These are phyloP conservation scores for Nasturtium officinale DNA, from an alignment of 345 rosid species.

Conservation along the genomic window DNA sequence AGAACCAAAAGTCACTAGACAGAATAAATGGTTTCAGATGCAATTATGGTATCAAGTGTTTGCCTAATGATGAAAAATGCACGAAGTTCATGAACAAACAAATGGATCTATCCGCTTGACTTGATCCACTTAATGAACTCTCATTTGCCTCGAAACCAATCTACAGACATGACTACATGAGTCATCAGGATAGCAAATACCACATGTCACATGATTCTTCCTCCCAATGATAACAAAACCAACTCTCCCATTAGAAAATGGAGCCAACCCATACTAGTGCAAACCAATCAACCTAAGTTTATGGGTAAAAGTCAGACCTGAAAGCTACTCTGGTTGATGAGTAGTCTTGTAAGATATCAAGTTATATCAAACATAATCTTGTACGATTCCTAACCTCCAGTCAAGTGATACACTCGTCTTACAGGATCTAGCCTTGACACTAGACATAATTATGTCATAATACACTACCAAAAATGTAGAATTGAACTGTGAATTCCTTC, in stretches of 20 bases:
- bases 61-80: slow-evolving; percentile 13
- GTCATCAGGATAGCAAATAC: not conserved
- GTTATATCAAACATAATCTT: not conserved
- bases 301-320: slow-evolving; percentile 4
- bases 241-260: not conserved
- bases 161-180: slow-evolving; percentile 2
- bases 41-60: not conserved
- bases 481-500: not conserved
- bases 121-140: not conserved
- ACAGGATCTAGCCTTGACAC: not conserved
- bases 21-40: slow-evolving; percentile 1
- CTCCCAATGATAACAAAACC: not conserved
- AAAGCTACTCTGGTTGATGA: slow-evolving; percentile 9
- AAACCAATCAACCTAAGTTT: not conserved
- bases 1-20: slow-evolving; percentile 5
- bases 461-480: not conserved
- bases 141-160: slow-evolving; percentile 13
- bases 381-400: not conserved
- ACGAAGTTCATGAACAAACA: not conserved
- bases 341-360: slow-evolving; percentile 10
- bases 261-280: not conserved
- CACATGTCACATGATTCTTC: slow-evolving; percentile 1
- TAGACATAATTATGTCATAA: not conserved
- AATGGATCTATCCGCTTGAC: slow-evolving; percentile 25
- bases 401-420: not conserved